Base-by-base conservation (phyloP, 2,329 filamentous ascomycete genomes). In the Neophaeococcomyces aloes region DNA sequence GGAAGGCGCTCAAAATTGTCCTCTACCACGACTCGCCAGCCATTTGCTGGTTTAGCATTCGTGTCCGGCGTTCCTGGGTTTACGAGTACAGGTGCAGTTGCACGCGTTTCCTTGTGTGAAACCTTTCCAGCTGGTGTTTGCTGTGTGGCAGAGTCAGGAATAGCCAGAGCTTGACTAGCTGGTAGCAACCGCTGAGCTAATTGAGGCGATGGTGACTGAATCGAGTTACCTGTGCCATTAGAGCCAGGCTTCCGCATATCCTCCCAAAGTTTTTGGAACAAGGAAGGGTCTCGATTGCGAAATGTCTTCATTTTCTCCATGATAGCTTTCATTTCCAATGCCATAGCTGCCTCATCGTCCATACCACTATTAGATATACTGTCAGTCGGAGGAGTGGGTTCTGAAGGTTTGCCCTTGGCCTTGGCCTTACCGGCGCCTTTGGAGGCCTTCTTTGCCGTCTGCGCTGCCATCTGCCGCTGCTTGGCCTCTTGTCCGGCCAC, bases 251-350 rank as follows among this genome's bases (percentile, higher is more conserved):
- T 76, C 65, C 62, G 75, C 60, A 67, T 56, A 48, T 60, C 59
- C 44, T 76, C 72, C 73, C 73, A 76, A 7, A 78, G 65, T 51
- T 66, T 67, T 18, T 72, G 68, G 39, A 78, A 69, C 44, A 75
- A 62, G 8, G 61, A 59, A 3, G 75, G 75, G 50, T 78, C 72
- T 52, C 71, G 70, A 19, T 60, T 59, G 47, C 76, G 75, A 46
- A 75, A 68, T 48, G 76, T 68, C 30, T 72, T 64, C 71, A 78
- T 76, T 51, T 71, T 75, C 29, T 71, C 66, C 58, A 77, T 72
- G 65, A 76, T 69, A 2, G 62, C 61, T 45, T 69, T 67, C 58
- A 76, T 73, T 52, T 75, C 68, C 2, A 60, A 57, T 48, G 72
- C 72, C 38, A 73, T 65, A 17, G 61, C 61, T 29, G 61, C 61